These are phyloP conservation scores for Suillus paluster DNA, from an alignment of 768 basidiomycete species.

Conservation along the genomic window DNA sequence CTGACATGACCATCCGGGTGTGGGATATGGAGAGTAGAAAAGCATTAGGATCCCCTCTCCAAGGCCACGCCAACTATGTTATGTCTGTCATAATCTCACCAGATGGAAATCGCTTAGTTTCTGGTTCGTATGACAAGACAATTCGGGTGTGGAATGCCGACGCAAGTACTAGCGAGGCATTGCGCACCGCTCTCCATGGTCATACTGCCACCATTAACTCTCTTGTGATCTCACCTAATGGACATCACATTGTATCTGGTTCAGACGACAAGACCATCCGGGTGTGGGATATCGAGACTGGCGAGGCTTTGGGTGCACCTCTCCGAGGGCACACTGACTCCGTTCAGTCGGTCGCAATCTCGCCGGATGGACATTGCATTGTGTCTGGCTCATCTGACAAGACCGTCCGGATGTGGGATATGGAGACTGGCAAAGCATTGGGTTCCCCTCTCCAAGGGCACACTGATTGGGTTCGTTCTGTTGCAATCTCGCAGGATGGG, in stretches of 20 bases:
- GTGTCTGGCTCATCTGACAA: no score
- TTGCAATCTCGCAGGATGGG: no score
- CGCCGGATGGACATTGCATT: no score
- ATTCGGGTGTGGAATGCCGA: constrained; percentile 18
- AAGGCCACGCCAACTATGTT: background rate
- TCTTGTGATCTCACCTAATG: constrained; percentile 3
- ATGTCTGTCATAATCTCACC: constrained; percentile 5
- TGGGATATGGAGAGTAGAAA: background rate
- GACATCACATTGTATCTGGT: background rate
- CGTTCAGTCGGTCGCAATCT: no score
- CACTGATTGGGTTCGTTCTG: no score
- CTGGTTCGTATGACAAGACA: constrained; percentile 15
- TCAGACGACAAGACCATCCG: background rate
- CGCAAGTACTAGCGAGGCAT: background rate
- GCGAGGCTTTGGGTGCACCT: no score
- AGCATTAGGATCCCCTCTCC: background rate
- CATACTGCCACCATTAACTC: background rate
- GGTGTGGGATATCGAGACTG: background rate
- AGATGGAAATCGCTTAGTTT: constrained; percentile 13
- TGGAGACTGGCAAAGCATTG: no score
- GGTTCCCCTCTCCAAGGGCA: no score
- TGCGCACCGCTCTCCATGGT: background rate
- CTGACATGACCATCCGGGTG: background rate
- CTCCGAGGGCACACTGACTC: no score
- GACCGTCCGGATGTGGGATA: no score